Base-by-base conservation (phyloP, 805 yeast genomes). In the Lachancea nothofagi region DNA sequence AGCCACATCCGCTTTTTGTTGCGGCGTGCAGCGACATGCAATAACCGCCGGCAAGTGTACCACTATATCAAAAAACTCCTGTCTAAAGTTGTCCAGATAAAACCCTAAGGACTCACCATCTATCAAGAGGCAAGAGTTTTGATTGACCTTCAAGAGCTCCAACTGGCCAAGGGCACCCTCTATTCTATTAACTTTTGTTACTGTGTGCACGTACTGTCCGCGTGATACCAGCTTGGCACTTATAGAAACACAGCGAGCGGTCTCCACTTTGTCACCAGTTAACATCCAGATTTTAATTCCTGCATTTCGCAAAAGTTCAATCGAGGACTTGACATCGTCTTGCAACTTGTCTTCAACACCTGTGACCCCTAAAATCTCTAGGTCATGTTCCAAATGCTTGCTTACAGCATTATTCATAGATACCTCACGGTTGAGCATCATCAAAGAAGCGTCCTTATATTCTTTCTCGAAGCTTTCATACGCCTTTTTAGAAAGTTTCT, bases 211-310 rank as follows among this genome's bases (percentile, higher is more conserved):
- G 50, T 81, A 83, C 63, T 93, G 98, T 3, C 98, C 98, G 48
- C 97, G 75, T 2, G 95, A 74, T 21, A 93, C 90, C 37, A 93
- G 74, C 54, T 89, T 82, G 23, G 97, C 93, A 60, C 96, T 85
- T n/a, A 94, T 84, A 15, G 97, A 88, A 28, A 93, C 97, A 72
- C 98, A 93, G 44, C 88, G 78, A 1, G 98, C 98, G 0, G 99
- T 93, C 65, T 93, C 99, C 5, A 93, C 97, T 60, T 93, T 93
- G 61, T 93, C 99, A 50, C 99, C 99, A 0, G 99, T 93, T 34
- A 93, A 68, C 98, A 93, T 94, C 99, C 99, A 93, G 37, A 93
- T 93, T 54, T 89, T 89, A 41, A 94, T 78, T 3, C 97, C 98
- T 0, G 97, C 99, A 64, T 94, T 93, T 51, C 98, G 75, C 49